phyloP scores from a whole-genome alignment of 202 grass and related monocot species.

The Zizania palustris region DNA sequence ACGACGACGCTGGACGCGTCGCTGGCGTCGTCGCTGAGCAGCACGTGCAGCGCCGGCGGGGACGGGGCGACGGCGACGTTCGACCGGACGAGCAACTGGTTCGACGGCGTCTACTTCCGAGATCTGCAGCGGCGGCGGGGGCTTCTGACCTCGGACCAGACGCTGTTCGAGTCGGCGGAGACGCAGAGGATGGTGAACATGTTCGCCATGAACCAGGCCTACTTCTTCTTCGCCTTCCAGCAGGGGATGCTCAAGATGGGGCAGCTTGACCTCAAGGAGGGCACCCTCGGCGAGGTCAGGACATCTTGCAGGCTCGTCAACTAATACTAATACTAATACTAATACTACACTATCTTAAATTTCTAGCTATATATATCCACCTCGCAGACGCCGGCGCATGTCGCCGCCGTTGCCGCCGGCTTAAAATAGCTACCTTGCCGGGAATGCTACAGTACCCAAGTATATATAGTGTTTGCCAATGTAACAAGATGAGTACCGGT shows the following conservation, averaged over 20 bases:
- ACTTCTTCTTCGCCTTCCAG: conserved; percentile 84
- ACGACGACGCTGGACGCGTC: conserved; percentile 47
- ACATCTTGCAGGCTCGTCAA: conserved; percentile 60
- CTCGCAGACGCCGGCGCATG: too few relatives aligned
- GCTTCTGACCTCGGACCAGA: conserved; percentile 74
- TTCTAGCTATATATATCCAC: neutral
- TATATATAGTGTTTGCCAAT: too few relatives aligned
- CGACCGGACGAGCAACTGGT: conserved; percentile 56
- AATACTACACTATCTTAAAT: too few relatives aligned
- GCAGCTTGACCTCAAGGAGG: conserved; percentile 74
- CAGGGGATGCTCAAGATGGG: conserved; percentile 94
- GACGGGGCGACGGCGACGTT: conserved; percentile 61
- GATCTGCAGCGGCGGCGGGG: conserved; percentile 65
- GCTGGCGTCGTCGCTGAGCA: conserved; percentile 40
- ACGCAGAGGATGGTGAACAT: conserved; percentile 55
- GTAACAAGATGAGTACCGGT: too few relatives aligned
- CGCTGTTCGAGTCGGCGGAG: conserved; percentile 63
- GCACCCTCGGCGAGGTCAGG: conserved; percentile 65
- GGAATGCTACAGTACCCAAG: neutral
- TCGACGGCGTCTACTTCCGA: conserved; percentile 69
- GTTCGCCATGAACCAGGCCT: conserved; percentile 64
- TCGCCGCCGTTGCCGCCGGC: neutral
- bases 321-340: conserved; percentile 13
- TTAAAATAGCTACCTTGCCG: neutral
- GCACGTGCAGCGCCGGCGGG: conserved; percentile 46